These are phyloP conservation scores for Solanum lignicaule DNA, from an alignment of 257 asterid species.

Conservation along the genomic window DNA sequence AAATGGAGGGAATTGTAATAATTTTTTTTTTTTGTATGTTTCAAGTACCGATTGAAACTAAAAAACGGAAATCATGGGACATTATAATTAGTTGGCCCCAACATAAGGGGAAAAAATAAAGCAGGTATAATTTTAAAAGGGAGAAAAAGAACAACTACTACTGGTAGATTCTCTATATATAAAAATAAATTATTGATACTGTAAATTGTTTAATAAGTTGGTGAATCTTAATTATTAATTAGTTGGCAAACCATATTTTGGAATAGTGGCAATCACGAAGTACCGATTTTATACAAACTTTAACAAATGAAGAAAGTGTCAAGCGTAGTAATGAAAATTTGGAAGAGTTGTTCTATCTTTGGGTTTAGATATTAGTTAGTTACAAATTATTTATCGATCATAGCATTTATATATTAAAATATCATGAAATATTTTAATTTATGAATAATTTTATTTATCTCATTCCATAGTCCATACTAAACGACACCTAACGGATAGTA, in stretches of 20 bases:
- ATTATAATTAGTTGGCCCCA: not conserved
- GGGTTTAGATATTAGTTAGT: not conserved
- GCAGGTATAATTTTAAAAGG: not conserved
- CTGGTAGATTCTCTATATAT: not conserved
- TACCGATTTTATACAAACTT: not conserved
- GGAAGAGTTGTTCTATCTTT: not conserved
- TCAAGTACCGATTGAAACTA: not conserved
- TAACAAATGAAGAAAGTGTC: not conserved
- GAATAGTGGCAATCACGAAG: not conserved
- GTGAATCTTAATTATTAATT: not conserved
- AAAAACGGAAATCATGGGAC: not conserved
- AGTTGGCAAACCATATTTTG: not conserved
- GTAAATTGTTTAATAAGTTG: not conserved
- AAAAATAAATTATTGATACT: not conserved
- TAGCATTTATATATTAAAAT: not conserved
- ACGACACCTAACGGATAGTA: not conserved
- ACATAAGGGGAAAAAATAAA: not conserved
- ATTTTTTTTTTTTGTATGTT: not conserved
- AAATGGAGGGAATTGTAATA: not conserved
- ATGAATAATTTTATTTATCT: no score
- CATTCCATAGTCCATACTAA: not conserved
- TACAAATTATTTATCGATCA: no score
- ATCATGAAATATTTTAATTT: no score
- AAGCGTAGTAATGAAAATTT: not conserved
- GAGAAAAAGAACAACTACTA: not conserved